Conservation (phyloP, 2,329 filamentous ascomycete species). For the Cladorrhinum sp. region DNA sequence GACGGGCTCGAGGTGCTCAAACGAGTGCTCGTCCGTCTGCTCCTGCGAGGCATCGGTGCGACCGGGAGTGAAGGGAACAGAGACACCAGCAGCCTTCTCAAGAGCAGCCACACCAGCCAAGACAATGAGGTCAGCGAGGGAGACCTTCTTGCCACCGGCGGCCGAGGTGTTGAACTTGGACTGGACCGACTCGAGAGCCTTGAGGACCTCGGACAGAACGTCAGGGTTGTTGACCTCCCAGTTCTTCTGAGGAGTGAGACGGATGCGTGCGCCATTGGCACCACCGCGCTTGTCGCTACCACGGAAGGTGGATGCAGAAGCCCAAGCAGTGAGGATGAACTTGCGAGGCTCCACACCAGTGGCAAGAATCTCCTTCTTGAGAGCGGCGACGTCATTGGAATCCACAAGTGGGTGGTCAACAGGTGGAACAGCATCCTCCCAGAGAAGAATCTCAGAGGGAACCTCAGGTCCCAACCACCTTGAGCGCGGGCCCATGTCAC, state of each 20-base stretch:
- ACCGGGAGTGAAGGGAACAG: slow-evolving; percentile 70
- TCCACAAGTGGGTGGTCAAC: slow-evolving; percentile 57
- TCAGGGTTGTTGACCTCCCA: slow-evolving; percentile 74
- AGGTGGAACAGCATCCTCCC: slow-evolving; percentile 71
- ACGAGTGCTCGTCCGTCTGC: slow-evolving; percentile 65
- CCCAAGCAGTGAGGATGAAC: slow-evolving; percentile 66
- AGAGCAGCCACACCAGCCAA: slow-evolving; percentile 68
- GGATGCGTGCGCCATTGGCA: slow-evolving; percentile 76
- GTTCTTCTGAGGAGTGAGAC: slow-evolving; percentile 66
- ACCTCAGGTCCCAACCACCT: slow-evolving; percentile 75
- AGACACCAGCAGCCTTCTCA: slow-evolving; percentile 63
- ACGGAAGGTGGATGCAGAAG: slow-evolving; percentile 69
- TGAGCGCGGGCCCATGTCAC: slow-evolving; percentile 69
- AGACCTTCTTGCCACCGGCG: slow-evolving; percentile 65
- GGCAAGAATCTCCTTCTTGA: slow-evolving; percentile 68
- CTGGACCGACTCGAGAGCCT: slow-evolving; percentile 62
- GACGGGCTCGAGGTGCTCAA: slow-evolving; percentile 63
- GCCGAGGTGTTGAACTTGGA: slow-evolving; percentile 62
- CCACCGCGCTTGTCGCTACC: slow-evolving; percentile 77
- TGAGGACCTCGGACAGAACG: slow-evolving; percentile 61
- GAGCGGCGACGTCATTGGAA: slow-evolving; percentile 57
- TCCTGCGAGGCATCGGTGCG: slow-evolving; percentile 69
- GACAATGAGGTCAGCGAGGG: slow-evolving; percentile 75
- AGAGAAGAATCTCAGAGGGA: slow-evolving; percentile 65
- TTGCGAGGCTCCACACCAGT: slow-evolving; percentile 58